Conservation (phyloP, 306 rosid genomes). For the Cucurbita pepo region DNA sequence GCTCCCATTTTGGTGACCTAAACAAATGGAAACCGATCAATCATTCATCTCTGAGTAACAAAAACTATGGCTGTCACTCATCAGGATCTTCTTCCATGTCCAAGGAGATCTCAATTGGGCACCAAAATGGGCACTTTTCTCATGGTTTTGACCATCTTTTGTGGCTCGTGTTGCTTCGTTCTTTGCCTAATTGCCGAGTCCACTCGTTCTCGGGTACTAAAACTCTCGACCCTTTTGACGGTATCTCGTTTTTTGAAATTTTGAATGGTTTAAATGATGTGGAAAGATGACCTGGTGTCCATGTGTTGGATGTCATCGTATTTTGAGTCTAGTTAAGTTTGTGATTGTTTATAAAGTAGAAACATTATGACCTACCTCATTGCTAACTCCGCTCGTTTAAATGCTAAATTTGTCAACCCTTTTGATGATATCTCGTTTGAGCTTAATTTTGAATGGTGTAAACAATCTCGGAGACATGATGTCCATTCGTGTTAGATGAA, state of each 20-base stretch:
- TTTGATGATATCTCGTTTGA: neutral
- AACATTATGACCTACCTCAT: conserved; percentile 13
- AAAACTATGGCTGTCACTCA: conserved; percentile 61
- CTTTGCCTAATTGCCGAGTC: conserved; percentile 80
- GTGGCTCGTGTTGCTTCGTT: conserved; percentile 64
- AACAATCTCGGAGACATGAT: neutral
- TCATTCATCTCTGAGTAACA: conserved; percentile 8
- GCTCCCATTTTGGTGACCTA: no score
- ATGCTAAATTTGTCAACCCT: neutral
- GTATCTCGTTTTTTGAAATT: neutral
- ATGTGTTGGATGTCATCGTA: no score
- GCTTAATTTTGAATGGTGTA: neutral
- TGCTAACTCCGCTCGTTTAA: conserved; percentile 63
- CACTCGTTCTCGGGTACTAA: conserved; percentile 71
- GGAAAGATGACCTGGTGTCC: neutral
- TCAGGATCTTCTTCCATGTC: conserved; percentile 71
- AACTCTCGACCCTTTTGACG: neutral
- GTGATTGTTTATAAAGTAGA: no score
- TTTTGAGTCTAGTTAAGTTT: no score
- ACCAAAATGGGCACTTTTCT: conserved; percentile 58
- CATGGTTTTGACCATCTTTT: conserved; percentile 43
- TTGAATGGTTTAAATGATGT: neutral
- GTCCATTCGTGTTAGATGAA: neutral
- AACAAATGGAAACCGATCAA: neutral
- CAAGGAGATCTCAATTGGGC: conserved; percentile 30